Evolutionary conservation across 495 filamentous ascomycete species (phyloP).

Genomic region (Tuber magnatum): DNA sequence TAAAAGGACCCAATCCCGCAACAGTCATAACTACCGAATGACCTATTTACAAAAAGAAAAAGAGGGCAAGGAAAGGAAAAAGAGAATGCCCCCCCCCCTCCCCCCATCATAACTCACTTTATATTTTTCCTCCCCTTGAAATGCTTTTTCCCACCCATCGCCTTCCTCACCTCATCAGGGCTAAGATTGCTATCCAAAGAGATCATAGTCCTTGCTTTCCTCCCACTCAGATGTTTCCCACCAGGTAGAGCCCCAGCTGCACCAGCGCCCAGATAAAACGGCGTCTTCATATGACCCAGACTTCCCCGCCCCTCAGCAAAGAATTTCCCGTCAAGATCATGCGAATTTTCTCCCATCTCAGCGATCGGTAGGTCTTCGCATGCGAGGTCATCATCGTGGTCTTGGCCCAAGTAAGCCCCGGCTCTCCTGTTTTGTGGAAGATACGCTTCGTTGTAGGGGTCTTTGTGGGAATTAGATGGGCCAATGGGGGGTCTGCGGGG

Average conservation of each 20-base stretch:
- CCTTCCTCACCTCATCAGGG: slow-evolving; percentile 64
- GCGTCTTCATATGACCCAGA: slow-evolving; percentile 63
- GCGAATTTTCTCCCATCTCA: slow-evolving; percentile 60
- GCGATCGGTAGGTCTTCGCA: slow-evolving; percentile 35
- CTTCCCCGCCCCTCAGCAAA: slow-evolving; percentile 60
- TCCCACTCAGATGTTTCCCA: slow-evolving; percentile 65
- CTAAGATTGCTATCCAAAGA: slow-evolving; percentile 79
- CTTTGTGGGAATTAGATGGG: slow-evolving; percentile 69
- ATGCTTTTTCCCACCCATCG: slow-evolving; percentile 78
- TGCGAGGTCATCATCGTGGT: slow-evolving; percentile 48
- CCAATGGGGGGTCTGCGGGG: slow-evolving; percentile 62
- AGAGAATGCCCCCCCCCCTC: background rate
- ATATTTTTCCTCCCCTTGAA: slow-evolving; percentile 67
- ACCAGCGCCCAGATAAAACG: slow-evolving; percentile 81
- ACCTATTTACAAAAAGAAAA: background rate
- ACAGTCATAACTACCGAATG: background rate
- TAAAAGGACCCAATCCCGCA: background rate
- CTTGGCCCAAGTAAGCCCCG: slow-evolving; percentile 40
- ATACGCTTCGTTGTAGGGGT: slow-evolving; percentile 73
- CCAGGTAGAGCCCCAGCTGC: slow-evolving; percentile 58
- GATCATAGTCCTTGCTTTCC: slow-evolving; percentile 77
- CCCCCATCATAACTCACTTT: background rate
- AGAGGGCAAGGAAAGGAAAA: background rate
- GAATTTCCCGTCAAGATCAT: slow-evolving; percentile 73
- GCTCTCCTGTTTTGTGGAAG: slow-evolving; percentile 67